These are phyloP conservation scores for Symbiodinium natans DNA, from an alignment of 73 alveolate genomes.

Conservation along the genomic window DNA sequence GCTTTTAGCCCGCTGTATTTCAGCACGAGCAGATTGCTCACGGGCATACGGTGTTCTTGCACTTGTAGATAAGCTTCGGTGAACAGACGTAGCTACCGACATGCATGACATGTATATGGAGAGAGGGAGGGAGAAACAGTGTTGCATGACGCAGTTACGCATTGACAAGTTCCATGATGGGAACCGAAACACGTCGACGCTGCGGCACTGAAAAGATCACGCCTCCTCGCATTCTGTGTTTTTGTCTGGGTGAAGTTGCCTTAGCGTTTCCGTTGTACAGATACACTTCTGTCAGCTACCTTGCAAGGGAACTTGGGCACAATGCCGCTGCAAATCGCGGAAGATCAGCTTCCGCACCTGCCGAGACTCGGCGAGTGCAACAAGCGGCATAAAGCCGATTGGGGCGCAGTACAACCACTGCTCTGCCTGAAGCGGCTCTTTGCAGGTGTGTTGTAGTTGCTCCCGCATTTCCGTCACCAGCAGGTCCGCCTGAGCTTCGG, in stretches of 20 bases:
- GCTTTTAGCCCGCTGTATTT: too few relatives aligned
- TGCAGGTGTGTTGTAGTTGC: conserved; percentile 51
- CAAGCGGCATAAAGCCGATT: background rate
- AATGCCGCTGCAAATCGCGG: conserved; percentile 65
- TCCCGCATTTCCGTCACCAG: conserved; percentile 72
- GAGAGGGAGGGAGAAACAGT: too few relatives aligned
- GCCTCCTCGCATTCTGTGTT: conserved; percentile 90
- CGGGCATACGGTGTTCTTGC: background rate
- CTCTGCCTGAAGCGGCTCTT: conserved; percentile 56
- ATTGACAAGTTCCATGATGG: too few relatives aligned
- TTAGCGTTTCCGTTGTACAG: background rate
- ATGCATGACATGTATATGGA: too few relatives aligned
- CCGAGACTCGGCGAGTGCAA: background rate
- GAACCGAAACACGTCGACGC: too few relatives aligned
- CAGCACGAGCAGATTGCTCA: too few relatives aligned
- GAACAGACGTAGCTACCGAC: too few relatives aligned
- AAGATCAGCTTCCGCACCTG: conserved; percentile 58
- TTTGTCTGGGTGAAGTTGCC: conserved; percentile 87
- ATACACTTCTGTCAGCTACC: background rate
- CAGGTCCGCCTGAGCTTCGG: conserved; percentile 38
- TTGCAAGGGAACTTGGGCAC: background rate
- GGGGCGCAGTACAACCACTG: background rate
- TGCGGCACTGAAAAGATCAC: too few relatives aligned
- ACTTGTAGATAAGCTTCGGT: background rate
- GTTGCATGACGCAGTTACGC: too few relatives aligned